Evolutionary conservation across 177 flowering plant genomes (phyloP).

Genomic region (Telopea speciosissima): DNA sequence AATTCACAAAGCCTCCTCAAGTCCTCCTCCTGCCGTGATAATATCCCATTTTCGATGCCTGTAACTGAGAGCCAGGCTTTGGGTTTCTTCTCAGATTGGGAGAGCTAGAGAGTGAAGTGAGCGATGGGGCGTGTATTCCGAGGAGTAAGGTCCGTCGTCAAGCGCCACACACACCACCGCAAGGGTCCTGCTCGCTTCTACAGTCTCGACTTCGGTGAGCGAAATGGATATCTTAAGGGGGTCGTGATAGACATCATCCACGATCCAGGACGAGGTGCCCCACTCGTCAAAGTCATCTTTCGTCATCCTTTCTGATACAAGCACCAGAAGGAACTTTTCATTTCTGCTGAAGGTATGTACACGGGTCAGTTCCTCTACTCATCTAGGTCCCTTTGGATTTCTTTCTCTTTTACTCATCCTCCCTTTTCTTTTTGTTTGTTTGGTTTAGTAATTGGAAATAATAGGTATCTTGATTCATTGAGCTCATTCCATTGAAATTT

Average conservation of each 20-base stretch:
- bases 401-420: too few relatives aligned
- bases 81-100: too few relatives aligned
- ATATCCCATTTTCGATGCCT: too few relatives aligned
- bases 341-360: constrained; percentile 25
- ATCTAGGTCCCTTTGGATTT: too few relatives aligned
- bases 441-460: too few relatives aligned
- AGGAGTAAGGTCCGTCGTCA: constrained; percentile 14
- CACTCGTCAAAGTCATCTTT: constrained; percentile 17
- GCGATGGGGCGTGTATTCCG: constrained; percentile 17
- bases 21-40: too few relatives aligned
- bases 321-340: constrained; percentile 26
- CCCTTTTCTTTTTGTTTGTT: too few relatives aligned
- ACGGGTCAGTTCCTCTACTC: constrained; percentile 23
- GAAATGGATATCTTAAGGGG: constrained; percentile 25
- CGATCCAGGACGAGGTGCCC: constrained; percentile 25
- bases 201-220: constrained; percentile 20
- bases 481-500: too few relatives aligned
- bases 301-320: constrained; percentile 25
- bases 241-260: constrained; percentile 19
- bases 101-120: too few relatives aligned
- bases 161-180: constrained; percentile 24
- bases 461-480: too few relatives aligned
- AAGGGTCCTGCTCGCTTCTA: constrained; percentile 25
- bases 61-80: too few relatives aligned
- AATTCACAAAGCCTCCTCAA: too few relatives aligned